A percentile compares a stretch with the other conserved stretches of the same genome.
Conservation (phyloP, 2,329 filamentous ascomycete species). For the Stachybotrys elegans region DNA sequence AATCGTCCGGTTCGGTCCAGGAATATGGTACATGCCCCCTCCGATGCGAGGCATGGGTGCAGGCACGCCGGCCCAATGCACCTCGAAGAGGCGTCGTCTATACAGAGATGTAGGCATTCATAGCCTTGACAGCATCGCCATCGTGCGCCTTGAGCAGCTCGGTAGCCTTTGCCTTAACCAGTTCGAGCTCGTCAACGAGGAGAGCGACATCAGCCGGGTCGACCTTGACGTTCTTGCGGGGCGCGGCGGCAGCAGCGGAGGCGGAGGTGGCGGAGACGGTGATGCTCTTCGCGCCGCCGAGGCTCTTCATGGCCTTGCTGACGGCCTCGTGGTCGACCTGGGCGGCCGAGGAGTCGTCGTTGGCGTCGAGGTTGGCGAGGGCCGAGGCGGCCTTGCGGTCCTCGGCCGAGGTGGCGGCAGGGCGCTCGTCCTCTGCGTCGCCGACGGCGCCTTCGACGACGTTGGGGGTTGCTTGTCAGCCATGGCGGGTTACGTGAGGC, state of each 20-base stretch:
- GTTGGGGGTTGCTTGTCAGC: slow-evolving; percentile 54
- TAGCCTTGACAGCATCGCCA: slow-evolving; percentile 62
- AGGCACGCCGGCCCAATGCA: too few species aligned
- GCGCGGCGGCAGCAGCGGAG: slow-evolving; percentile 20
- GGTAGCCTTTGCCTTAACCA: slow-evolving; percentile 66
- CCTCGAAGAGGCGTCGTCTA: too few species aligned
- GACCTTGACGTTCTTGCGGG: slow-evolving; percentile 64
- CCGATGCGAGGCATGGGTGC: too few species aligned
- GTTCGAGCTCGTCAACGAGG: slow-evolving; percentile 67
- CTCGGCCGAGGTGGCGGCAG: slow-evolving; percentile 60
- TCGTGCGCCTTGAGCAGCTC: slow-evolving; percentile 69
- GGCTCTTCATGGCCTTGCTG: slow-evolving; percentile 64
- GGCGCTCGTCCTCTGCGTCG: slow-evolving; percentile 53
- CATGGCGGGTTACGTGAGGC: slow-evolving; percentile 38
- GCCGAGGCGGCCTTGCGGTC: slow-evolving; percentile 73
- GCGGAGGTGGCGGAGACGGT: slow-evolving; percentile 22
- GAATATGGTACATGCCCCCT: too few species aligned
- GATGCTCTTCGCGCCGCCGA: slow-evolving; percentile 33
- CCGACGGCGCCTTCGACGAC: slow-evolving; percentile 57
- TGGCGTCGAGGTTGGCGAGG: slow-evolving; percentile 62
- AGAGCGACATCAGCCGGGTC: slow-evolving; percentile 66
- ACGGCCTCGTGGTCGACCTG: slow-evolving; percentile 66
- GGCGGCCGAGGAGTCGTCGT: slow-evolving; percentile 41
- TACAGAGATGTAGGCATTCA: slow-evolving; percentile 48
- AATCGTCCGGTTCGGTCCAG: too few species aligned